Base-by-base conservation (phyloP, 2,329 filamentous ascomycete genomes). In the Alternaria consortialis region DNA sequence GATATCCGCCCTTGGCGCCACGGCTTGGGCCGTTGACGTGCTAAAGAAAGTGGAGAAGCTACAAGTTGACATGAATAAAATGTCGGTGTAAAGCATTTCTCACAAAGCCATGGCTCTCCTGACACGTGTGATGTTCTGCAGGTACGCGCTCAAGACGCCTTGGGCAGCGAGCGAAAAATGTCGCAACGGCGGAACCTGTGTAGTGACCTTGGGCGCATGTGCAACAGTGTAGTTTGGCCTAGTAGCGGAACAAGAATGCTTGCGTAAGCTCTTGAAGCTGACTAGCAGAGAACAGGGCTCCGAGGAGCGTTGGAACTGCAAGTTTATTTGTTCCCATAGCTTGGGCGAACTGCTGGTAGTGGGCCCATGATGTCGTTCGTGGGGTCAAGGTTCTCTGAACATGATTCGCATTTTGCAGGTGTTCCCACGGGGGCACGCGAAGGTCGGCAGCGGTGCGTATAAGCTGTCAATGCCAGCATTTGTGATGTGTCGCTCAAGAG, bases 1-100 rank as follows among this genome's bases (percentile, higher is more conserved):
- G 67, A 56, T 62, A 65, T 60, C 55, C 58, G 54, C 39, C 23
- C 74, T 77, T 77, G 74, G 75, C 74, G 75, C 74, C 74, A 73
- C 44, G 74, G 66, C 73, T 73, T 74, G 70, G 74, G 39, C 50
- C 44, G 58, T 29, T 56, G 37, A 48, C 46, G 55, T 60, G 57
- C 34, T 53, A 39, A 34, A 20, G 46, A 23, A 40, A 36, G 25
- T 53, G 58, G 46, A 47, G 36, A 58, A 31, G 39, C n/a, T 15
- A 34, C 25, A 13, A 37, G 20, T 47, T 47, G n/a, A 20, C 12
- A 25, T 46, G 42, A 42, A 43, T 39, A 31, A 56, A 56, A 60
- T 43, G 53, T 60, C 53, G 57, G 53, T 60, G 46, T 51, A 50
- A 51, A 54, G 40, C 7, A 7, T 43, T 9, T 36, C 11, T 13